Percentiles rank a stretch among this genome's conserved stretches.
phyloP scores from a whole-genome alignment of 129 eudicot species.

The Lactuca sativa region DNA sequence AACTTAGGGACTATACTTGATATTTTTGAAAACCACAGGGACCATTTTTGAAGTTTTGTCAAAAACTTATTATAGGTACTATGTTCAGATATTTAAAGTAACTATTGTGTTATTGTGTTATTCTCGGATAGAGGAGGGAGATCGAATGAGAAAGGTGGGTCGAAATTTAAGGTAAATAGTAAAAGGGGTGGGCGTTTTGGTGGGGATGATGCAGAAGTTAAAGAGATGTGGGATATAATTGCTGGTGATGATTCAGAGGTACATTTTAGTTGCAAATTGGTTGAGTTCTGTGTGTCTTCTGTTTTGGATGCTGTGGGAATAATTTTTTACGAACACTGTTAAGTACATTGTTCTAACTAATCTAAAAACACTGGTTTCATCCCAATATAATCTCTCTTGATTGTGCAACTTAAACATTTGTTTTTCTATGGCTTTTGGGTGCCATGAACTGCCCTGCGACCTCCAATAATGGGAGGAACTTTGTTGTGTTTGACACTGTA shows the following conservation, averaged over 20 bases:
- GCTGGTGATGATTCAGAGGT: conserved; percentile 92
- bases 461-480: not conserved
- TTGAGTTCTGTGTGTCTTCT: not conserved
- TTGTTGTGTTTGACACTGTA: not conserved
- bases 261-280: conserved; percentile 3
- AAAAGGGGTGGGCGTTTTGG: conserved; percentile 45
- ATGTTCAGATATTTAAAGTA: too few species aligned
- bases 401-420: not conserved
- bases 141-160: conserved; percentile 27
- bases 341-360: not conserved
- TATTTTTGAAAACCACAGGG: too few species aligned
- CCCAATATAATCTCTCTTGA: not conserved
- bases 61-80: too few species aligned
- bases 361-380: not conserved
- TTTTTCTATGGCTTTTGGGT: conserved; percentile 5
- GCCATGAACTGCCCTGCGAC: not conserved
- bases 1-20: too few species aligned
- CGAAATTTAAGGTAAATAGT: conserved; percentile 50
- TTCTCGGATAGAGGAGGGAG: conserved; percentile 50
- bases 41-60: too few species aligned
- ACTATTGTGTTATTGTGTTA: too few species aligned
- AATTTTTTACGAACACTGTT: not conserved
- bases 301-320: not conserved
- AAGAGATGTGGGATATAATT: conserved; percentile 96
- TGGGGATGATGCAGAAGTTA: conserved; percentile 69